phyloP scores from a whole-genome alignment of 371 early-diverging fungal species.

The Scutellospora calospora region DNA sequence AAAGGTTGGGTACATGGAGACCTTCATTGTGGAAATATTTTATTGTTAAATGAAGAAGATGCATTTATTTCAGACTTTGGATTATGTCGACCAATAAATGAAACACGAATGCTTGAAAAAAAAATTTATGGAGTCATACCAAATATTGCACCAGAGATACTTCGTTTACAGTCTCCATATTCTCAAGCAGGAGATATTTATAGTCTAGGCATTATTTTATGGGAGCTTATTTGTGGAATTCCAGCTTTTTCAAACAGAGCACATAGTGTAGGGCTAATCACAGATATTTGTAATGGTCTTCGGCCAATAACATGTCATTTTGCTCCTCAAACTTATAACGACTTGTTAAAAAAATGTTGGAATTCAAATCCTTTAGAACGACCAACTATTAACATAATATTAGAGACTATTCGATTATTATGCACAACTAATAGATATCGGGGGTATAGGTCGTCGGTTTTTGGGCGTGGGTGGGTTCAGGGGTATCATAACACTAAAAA shows the following conservation, averaged over 20 bases:
- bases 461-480: too few species aligned
- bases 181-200: slow-evolving; percentile 15
- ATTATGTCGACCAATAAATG: not conserved
- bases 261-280: not conserved
- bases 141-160: slow-evolving; percentile 8
- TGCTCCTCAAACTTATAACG: not conserved
- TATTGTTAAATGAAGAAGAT: not conserved
- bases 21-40: slow-evolving; percentile 32
- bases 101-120: not conserved
- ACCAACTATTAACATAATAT: not conserved
- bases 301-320: not conserved
- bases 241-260: not conserved
- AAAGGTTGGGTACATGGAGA: not conserved
- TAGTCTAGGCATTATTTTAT: slow-evolving; percentile 14
- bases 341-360: not conserved
- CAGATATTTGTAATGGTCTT: slow-evolving; percentile 18
- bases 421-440: too few species aligned
- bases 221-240: not conserved
- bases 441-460: too few species aligned
- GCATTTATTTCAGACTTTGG: slow-evolving; percentile 16
- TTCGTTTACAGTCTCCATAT: not conserved
- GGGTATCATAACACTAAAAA: too few species aligned
- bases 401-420: too few species aligned
- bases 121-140: slow-evolving; percentile 9
- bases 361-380: not conserved